phyloP scores from a whole-genome alignment of 2,329 filamentous ascomycete species.

The Fusarium poae region DNA sequence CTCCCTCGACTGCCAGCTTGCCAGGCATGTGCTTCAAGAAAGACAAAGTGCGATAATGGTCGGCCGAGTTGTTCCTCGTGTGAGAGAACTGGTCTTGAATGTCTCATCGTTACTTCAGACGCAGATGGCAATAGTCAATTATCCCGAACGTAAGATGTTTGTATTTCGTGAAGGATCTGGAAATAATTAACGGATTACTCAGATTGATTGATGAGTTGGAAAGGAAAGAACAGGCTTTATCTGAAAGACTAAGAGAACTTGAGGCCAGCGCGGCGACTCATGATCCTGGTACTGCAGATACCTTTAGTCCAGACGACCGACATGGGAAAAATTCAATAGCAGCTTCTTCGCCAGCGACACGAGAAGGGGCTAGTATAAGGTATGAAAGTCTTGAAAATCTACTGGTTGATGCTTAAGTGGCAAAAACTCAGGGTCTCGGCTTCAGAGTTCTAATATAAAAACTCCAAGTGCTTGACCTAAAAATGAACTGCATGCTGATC shows the following conservation, averaged over 20 bases:
- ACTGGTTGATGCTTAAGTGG: background rate
- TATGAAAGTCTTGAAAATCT: background rate
- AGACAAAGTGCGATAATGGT: slow-evolving; percentile 33
- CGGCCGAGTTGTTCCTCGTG: slow-evolving; percentile 20
- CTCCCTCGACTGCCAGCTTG: slow-evolving; percentile 27
- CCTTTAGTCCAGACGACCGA: slow-evolving; percentile 17
- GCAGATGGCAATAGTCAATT: background rate
- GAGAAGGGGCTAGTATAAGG: slow-evolving; percentile 29
- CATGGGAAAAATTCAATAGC: slow-evolving; percentile 21
- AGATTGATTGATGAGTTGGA: slow-evolving; percentile 26
- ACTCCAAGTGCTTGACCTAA: rapidly evolving
- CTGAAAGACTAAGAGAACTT: background rate
- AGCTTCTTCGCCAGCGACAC: slow-evolving; percentile 13
- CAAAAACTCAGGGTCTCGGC: background rate
- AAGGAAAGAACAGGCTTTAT: slow-evolving; percentile 15
- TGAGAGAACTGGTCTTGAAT: slow-evolving; percentile 9
- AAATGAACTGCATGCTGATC: background rate
- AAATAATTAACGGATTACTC: rapidly evolving
- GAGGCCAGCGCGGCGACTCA: background rate
- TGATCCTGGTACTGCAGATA: background rate
- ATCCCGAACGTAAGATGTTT: slow-evolving; percentile 1
- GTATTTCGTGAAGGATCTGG: rapidly evolving
- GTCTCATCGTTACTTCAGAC: background rate
- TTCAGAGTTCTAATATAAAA: background rate
- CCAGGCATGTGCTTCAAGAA: slow-evolving; percentile 20